Evolutionary conservation across 1,139 yeast species (phyloP).

Genomic region (Zygoascus sp.): DNA sequence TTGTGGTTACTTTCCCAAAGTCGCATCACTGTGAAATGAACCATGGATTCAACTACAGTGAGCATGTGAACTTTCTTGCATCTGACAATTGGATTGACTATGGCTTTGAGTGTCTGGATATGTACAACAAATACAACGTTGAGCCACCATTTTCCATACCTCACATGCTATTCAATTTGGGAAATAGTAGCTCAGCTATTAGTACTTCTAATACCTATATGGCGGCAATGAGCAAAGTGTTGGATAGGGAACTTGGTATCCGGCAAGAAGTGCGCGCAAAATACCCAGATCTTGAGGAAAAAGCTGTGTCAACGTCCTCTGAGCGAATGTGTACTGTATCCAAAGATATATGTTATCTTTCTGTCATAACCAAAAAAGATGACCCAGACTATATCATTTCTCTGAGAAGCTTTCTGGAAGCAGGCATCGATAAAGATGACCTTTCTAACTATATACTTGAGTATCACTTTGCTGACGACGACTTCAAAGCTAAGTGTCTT

Average conservation of each 20-base stretch:
- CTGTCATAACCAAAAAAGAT: constrained; percentile 22
- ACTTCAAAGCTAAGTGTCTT: constrained; percentile 13
- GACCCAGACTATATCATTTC: constrained; percentile 35
- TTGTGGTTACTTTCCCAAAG: constrained; percentile 76
- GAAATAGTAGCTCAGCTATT: constrained; percentile 25
- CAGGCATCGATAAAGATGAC: constrained; percentile 17
- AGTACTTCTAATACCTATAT: constrained; percentile 26
- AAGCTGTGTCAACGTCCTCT: constrained; percentile 15
- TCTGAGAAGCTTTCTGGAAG: constrained; percentile 41
- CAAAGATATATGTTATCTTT: constrained; percentile 28
- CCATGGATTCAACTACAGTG: constrained; percentile 77
- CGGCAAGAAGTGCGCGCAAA: constrained; percentile 20
- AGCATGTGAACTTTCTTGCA: constrained; percentile 72
- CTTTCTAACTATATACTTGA: constrained; percentile 17
- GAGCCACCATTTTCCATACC: constrained; percentile 38
- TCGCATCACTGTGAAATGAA: constrained; percentile 86
- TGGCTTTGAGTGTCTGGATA: constrained; percentile 29
- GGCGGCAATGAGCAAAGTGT: constrained; percentile 15
- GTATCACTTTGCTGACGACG: constrained; percentile 17
- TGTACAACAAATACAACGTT: constrained; percentile 27
- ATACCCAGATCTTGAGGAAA: constrained; percentile 21
- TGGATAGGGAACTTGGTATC: constrained; percentile 23
- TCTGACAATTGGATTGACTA: constrained; percentile 54
- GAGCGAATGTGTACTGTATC: constrained; percentile 25
- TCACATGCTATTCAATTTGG: constrained; percentile 29